Conservation (phyloP, 371 early-diverging fungal genomes). For the Apophysomyces elegans region DNA sequence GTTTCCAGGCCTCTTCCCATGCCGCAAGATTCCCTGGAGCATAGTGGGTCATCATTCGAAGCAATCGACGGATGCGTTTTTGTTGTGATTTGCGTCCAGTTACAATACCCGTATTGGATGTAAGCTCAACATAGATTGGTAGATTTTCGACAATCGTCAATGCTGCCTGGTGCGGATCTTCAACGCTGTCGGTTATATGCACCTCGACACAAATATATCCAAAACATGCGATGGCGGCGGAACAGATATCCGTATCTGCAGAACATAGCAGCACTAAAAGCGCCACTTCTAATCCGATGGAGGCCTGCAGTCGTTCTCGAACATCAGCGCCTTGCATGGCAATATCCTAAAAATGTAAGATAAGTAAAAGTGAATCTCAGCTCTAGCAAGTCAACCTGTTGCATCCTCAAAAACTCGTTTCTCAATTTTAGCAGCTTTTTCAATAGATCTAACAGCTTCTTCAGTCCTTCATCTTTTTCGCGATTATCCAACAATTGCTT, state of each 20-base stretch:
- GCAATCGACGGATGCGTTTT: conserved; percentile 68
- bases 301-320: conserved; percentile 69
- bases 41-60: conserved; percentile 64
- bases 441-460: conserved; percentile 65
- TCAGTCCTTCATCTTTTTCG: conserved; percentile 59
- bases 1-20: conserved; percentile 82
- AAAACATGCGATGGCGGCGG: conserved; percentile 58
- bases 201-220: conserved; percentile 60
- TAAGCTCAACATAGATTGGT: conserved; percentile 66
- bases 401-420: conserved; percentile 67
- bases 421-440: conserved; percentile 64
- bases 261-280: conserved; percentile 74
- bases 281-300: conserved; percentile 73
- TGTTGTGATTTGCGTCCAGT: conserved; percentile 74
- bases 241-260: conserved; percentile 67
- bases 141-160: conserved; percentile 72
- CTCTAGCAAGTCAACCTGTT: conserved; percentile 39
- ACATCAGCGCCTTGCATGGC: conserved; percentile 52
- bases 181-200: conserved; percentile 36
- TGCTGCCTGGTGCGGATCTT: conserved; percentile 46
- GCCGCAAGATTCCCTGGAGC: conserved; percentile 79
- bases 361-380: not conserved
- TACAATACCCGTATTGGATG: conserved; percentile 45
- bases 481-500: conserved; percentile 58
- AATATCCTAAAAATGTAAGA: conserved; percentile 36